Base-by-base conservation (phyloP, 768 basidiomycete species). In the Mycena epipterygia region DNA sequence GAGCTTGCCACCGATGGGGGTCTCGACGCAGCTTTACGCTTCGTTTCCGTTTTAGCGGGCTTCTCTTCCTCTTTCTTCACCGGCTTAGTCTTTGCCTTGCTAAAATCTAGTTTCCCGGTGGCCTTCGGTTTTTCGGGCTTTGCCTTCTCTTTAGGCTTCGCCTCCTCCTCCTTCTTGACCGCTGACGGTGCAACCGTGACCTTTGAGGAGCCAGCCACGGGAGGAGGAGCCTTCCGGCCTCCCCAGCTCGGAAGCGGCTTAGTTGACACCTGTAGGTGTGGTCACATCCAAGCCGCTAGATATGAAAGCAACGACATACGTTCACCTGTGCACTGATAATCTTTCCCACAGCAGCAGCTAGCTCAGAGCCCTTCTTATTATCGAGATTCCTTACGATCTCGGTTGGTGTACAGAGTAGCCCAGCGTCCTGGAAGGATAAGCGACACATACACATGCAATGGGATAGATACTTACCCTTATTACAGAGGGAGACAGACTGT, bases 401-500 rank as follows among this genome's bases (percentile, higher is more conserved):
- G 16, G 82, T 86, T 0, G 81, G 81, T 13, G 79, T 76, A 68
- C 85, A 87, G 11, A 89, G 74, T 12, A 86, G 73, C 5, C 81
- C 85, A 3, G 84, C 81, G 70, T 89, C 88, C 88, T 89, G 62
- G 42, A 30, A 58, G 41, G 48, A 46, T 64, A 35, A 58, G 33
- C 39, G 19, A 70, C 51, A 30, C 41, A 51, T 1, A 59, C 23
- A 49, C 55, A 62, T n/a, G n/a, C 41, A 59, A 67, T 19, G 49
- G 67, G n/a, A 65, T 49, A 21, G 69, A 33, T n/a, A 82, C 90
- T 62, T 76, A 90, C 93, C 29, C 82, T 84, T 42, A 95, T 77
- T 5, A 84, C 86, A 1, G 89, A 87, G 1, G 93, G 90, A 0
- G 93, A 89, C 33, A 95, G 76, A 75, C 92, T 89, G 78, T 95